Conservation (phyloP, 2,329 filamentous ascomycete species). For the Paracamarosporium sp. region DNA sequence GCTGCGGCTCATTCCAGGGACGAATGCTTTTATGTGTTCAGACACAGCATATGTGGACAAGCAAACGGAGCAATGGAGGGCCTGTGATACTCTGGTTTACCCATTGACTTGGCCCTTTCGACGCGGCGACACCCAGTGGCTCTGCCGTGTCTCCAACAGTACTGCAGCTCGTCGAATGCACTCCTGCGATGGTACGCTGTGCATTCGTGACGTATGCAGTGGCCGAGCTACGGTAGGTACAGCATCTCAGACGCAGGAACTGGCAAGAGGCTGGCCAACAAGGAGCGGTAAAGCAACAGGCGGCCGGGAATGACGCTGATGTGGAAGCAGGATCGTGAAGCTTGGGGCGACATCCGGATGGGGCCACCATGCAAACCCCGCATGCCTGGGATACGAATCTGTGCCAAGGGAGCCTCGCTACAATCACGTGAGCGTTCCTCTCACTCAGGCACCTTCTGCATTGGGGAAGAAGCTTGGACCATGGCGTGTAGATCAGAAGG, state of each 20-base stretch:
- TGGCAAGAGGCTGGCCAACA: background rate
- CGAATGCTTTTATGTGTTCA: background rate
- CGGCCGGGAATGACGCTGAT: constrained; percentile 9
- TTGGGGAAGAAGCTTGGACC: constrained; percentile 19
- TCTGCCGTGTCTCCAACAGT: background rate
- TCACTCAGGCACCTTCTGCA: constrained; percentile 24
- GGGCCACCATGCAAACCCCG: background rate
- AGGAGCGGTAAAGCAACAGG: constrained; percentile 7
- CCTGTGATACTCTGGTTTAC: background rate
- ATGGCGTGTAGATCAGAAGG: background rate
- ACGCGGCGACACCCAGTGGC: background rate
- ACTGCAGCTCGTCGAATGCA: constrained; percentile 9
- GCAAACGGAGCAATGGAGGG: background rate
- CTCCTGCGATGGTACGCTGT: constrained; percentile 15
- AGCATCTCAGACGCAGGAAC: constrained; percentile 9
- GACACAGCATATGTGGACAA: background rate
- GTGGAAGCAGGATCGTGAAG: constrained; percentile 2
- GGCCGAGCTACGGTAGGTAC: constrained; percentile 10
- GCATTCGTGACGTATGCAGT: constrained; percentile 20
- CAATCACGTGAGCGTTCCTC: background rate
- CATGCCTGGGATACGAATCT: background rate
- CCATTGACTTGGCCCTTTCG: background rate
- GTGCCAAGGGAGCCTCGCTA: background rate
- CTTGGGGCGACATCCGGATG: background rate
- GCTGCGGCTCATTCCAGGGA: background rate